Conservation (phyloP, 257 asterid genomes). For the Solanum neorickii region DNA sequence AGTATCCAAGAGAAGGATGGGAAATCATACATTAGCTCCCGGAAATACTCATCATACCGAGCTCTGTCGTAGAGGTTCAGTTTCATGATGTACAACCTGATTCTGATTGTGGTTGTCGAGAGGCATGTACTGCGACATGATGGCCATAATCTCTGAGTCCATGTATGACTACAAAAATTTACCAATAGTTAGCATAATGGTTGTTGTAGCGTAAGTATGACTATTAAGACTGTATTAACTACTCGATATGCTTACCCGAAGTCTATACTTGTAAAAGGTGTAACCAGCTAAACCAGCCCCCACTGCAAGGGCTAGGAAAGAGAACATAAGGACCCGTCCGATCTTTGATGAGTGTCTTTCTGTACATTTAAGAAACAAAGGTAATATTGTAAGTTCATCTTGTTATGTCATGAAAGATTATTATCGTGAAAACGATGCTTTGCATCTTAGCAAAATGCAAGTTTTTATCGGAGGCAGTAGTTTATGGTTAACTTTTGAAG, state of each 20-base stretch:
- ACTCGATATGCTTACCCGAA: constrained; percentile 38
- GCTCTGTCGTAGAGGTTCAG: constrained; percentile 35
- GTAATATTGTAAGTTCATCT: background rate
- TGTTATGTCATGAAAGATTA: background rate
- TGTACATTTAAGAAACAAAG: constrained; percentile 12
- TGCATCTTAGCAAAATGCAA: background rate
- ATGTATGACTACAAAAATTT: constrained; percentile 52
- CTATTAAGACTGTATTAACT: background rate
- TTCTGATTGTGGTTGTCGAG: constrained; percentile 61
- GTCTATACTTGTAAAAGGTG: constrained; percentile 84
- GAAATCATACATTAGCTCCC: background rate
- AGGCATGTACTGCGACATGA: constrained; percentile 98
- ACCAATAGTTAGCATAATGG: constrained; percentile 6
- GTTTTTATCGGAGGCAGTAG: background rate
- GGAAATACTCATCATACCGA: constrained; percentile 23
- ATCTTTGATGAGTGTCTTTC: constrained; percentile 53
- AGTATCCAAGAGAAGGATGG: background rate
- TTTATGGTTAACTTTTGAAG: background rate
- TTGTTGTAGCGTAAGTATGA: background rate
- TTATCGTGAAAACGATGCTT: background rate
- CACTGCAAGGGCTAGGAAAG: constrained; percentile 43
- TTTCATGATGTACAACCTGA: constrained; percentile 54
- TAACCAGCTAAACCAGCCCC: constrained; percentile 57
- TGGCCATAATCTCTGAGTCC: constrained; percentile 98
- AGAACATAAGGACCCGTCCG: constrained; percentile 35